These are phyloP conservation scores for Chaetomiaceae sp. DNA, from an alignment of 2,329 filamentous ascomycete genomes.

Conservation along the genomic window DNA sequence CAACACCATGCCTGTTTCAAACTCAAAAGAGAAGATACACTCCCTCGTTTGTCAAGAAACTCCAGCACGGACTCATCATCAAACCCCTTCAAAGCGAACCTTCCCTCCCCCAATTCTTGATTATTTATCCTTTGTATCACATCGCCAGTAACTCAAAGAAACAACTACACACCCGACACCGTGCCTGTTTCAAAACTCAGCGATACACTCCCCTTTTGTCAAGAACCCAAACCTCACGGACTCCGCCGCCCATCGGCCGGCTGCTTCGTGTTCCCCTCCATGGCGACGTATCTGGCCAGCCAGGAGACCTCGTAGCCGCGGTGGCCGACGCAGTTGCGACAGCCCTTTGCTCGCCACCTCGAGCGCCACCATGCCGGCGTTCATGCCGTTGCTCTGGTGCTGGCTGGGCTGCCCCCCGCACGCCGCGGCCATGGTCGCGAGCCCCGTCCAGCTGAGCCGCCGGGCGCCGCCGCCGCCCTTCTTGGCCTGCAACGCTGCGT, in stretches of 20 bases:
- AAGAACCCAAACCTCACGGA: not conserved
- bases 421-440: slow-evolving; percentile 32
- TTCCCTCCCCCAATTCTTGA: too few species aligned
- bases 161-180: too few species aligned
- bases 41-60: too few species aligned
- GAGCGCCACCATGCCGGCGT: slow-evolving; percentile 30
- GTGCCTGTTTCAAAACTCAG: too few species aligned
- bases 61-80: too few species aligned
- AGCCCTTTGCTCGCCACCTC: slow-evolving; percentile 31
- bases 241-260: not conserved
- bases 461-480: slow-evolving; percentile 17
- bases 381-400: slow-evolving; percentile 26
- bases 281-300: slow-evolving; percentile 25
- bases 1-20: too few species aligned
- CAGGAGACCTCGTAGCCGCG: slow-evolving; percentile 31
- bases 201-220: not conserved
- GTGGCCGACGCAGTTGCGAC: slow-evolving; percentile 30
- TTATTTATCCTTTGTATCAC: too few species aligned
- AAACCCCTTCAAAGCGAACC: too few species aligned
- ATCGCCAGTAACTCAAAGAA: too few species aligned
- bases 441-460: slow-evolving; percentile 37
- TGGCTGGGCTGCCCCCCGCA: too few species aligned
- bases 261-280: slow-evolving; percentile 6
- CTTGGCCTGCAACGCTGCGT: slow-evolving; percentile 19
- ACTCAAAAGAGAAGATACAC: too few species aligned